phyloP scores from a whole-genome alignment of 345 rosid genomes.

The Heritiera littoralis region DNA sequence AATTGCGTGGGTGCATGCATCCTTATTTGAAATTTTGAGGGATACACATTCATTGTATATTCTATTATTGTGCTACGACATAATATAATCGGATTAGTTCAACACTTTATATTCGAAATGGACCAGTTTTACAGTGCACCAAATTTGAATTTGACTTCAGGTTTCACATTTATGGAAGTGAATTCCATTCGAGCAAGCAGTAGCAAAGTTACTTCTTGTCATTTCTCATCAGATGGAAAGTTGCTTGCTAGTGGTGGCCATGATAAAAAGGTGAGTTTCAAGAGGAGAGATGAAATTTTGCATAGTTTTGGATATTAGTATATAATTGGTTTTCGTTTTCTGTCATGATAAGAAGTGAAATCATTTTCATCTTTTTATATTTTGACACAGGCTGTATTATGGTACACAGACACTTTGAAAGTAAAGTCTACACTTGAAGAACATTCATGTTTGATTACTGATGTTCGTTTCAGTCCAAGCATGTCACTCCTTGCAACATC shows the following conservation, averaged over 20 bases:
- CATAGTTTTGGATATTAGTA: neutral
- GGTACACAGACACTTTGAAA: conserved; percentile 78
- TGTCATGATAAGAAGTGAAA: conserved; percentile 15
- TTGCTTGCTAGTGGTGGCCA: conserved; percentile 96
- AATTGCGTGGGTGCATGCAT: neutral
- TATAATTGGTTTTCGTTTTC: neutral
- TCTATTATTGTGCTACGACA: neutral
- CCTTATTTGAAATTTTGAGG: neutral
- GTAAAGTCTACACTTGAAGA: conserved; percentile 77
- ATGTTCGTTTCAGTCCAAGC: conserved; percentile 94
- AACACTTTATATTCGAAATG: conserved; percentile 4
- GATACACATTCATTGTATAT: neutral
- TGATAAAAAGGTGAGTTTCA: conserved; percentile 77
- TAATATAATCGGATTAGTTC: neutral
- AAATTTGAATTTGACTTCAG: conserved; percentile 39
- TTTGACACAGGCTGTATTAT: conserved; percentile 74
- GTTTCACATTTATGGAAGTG: conserved; percentile 70
- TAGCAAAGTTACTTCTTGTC: conserved; percentile 79
- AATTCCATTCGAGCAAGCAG: conserved; percentile 75
- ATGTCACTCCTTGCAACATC: conserved; percentile 91
- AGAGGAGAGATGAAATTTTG: conserved; percentile 12
- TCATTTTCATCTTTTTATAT: neutral
- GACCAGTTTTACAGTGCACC: conserved; percentile 16
- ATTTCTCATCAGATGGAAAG: conserved; percentile 97
- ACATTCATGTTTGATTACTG: conserved; percentile 77